phyloP scores from a whole-genome alignment of 169 alveolate genomes.

The Plasmodium ovale region DNA sequence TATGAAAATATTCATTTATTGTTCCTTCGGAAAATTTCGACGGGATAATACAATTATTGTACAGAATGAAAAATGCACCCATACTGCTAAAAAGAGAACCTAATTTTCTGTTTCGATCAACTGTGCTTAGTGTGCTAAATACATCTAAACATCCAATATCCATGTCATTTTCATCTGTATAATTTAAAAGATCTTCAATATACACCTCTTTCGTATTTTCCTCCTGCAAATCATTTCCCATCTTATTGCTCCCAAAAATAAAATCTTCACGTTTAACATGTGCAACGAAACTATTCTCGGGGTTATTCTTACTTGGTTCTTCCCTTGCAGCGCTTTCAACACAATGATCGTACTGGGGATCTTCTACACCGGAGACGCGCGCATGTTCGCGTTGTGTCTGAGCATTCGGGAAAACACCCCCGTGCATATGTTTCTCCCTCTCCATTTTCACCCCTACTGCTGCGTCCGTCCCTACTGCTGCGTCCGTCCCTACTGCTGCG shows the following conservation, averaged over 20 bases:
- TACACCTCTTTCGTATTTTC: slow-evolving; percentile 19
- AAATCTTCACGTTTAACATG: not conserved
- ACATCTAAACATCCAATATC: slow-evolving; percentile 60
- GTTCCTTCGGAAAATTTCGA: slow-evolving; percentile 49
- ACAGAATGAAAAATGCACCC: slow-evolving; percentile 54
- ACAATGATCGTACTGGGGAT: not conserved
- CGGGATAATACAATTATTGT: slow-evolving; percentile 69
- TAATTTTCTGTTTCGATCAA: slow-evolving; percentile 60
- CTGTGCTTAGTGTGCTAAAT: slow-evolving; percentile 36
- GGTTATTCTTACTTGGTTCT: not conserved
- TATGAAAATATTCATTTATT: slow-evolving; percentile 71
- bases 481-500: no score
- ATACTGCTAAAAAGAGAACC: slow-evolving; percentile 26
- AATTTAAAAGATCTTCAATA: slow-evolving; percentile 65
- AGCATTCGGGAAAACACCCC: no score
- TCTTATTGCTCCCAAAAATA: not conserved
- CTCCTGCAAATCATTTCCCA: not conserved
- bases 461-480: no score
- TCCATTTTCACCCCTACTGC: no score
- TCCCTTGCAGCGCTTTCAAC: not conserved
- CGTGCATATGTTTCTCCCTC: no score
- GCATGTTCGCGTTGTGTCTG: no score
- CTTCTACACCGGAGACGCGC: no score
- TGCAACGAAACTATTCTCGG: no score
- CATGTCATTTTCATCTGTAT: slow-evolving; percentile 54